A percentile compares a stretch with the other conserved stretches of the same genome.
Conservation (phyloP, 148 eudicot species). For the Spergularia bocconei region DNA sequence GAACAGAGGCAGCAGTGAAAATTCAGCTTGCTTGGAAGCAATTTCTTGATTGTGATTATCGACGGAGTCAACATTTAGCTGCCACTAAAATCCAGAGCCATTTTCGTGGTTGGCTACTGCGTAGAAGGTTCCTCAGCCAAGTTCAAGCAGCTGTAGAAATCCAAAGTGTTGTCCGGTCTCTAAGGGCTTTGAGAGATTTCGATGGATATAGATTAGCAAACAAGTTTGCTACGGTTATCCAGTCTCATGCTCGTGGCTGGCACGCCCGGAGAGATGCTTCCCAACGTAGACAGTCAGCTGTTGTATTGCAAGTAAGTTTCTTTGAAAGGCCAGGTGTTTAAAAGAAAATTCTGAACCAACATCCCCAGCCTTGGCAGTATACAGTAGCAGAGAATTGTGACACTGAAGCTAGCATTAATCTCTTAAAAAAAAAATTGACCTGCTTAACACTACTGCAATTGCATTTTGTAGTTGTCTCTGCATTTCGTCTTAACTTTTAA, state of each 20-base stretch:
- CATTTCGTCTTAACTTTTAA: not conserved
- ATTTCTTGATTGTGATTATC: slow-evolving; percentile 34
- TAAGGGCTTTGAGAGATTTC: slow-evolving; percentile 34
- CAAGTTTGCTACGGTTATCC: slow-evolving; percentile 54
- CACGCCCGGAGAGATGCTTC: slow-evolving; percentile 44
- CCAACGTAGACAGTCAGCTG: slow-evolving; percentile 25
- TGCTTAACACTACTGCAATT: too few relatives aligned
- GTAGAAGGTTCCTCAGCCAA: slow-evolving; percentile 37
- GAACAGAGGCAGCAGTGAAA: slow-evolving; percentile 34
- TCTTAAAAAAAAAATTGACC: too few relatives aligned
- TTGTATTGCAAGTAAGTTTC: slow-evolving; percentile 60
- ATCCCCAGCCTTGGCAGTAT: not conserved
- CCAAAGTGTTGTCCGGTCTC: slow-evolving; percentile 49
- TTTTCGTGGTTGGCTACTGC: slow-evolving; percentile 45
- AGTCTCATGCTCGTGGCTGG: slow-evolving; percentile 69
- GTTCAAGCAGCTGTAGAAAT: slow-evolving; percentile 51
- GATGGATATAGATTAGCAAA: slow-evolving; percentile 35
- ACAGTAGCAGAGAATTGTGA: too few relatives aligned
- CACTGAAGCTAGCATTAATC: too few relatives aligned
- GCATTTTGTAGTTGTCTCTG: too few relatives aligned
- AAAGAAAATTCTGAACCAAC: not conserved
- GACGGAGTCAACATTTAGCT: slow-evolving; percentile 39
- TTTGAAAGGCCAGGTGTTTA: not conserved
- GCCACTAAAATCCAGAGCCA: slow-evolving; percentile 66
- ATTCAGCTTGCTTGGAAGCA: slow-evolving; percentile 43